phyloP scores from a whole-genome alignment of 2,329 filamentous ascomycete genomes.

The Lecanoromycetidae sp. region DNA sequence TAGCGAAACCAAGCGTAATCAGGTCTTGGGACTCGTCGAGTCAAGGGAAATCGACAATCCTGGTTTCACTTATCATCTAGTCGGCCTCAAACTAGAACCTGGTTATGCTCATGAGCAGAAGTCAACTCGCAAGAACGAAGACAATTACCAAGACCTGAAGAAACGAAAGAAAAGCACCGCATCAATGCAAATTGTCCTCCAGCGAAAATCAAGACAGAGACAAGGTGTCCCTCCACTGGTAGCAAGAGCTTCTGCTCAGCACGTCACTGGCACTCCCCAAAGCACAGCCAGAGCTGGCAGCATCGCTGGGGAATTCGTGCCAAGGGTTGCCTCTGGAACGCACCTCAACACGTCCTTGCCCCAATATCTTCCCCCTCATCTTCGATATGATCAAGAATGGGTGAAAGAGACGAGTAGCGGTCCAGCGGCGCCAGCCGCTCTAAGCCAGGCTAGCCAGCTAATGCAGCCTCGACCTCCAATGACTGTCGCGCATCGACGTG shows the following conservation, averaged over 20 bases:
- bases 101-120: not conserved
- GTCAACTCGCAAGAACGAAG: not conserved
- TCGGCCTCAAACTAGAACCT: not conserved
- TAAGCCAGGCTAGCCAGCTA: too few relatives aligned
- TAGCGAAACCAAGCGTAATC: not conserved
- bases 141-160: not conserved
- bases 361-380: not conserved
- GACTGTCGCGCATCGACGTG: too few relatives aligned
- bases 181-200: not conserved
- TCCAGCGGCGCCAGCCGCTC: too few relatives aligned
- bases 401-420: too few relatives aligned
- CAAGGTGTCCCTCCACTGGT: too few relatives aligned
- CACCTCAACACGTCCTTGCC: not conserved
- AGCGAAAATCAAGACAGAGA: too few relatives aligned
- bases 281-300: not conserved
- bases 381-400: too few relatives aligned
- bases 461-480: too few relatives aligned
- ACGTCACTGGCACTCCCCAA: too few relatives aligned
- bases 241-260: too few relatives aligned
- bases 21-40: not conserved
- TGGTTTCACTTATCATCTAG: not conserved
- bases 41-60: not conserved
- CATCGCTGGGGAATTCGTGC: not conserved
- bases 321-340: not conserved
- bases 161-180: not conserved